Base-by-base conservation (phyloP, 768 basidiomycete genomes). In the Tulasnella sp. region DNA sequence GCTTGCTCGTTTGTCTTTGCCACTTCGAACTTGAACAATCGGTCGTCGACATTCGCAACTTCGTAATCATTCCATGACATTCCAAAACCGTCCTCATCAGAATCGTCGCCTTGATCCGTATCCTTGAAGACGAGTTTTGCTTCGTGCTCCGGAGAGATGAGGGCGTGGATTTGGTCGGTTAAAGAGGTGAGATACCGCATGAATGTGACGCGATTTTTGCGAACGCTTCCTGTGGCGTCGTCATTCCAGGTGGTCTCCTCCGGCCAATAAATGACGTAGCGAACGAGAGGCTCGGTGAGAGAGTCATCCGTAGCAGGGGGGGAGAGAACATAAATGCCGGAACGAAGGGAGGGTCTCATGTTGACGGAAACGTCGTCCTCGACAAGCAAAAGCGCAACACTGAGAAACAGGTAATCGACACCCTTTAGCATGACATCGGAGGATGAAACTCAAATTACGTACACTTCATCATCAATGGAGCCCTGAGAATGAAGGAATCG, bases 181-280 rank as follows among this genome's bases (percentile, higher is more conserved):
- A 92, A 86, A 84, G 91, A 90, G 2, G 88, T 90, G 22, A 92
- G 88, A 82, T 92, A 92, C 74, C 91, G 85, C 90, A 92, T 91
- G 82, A 92, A 92, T 0, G 91, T 90, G 3, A 89, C 86, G 8
- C 91, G 87, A 84, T 91, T 92, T 3, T 89, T 87, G 41, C 86
- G 83, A 74, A 90, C 87, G n/a, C 34, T 60, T 0, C 77, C 77
- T 12, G 28, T 44, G 3, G 90, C 88, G 22, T 86, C 85, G 83
- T 91, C 90, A 44, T 89, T 83, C 91, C 91, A 92, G 22, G 78
- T 79, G 48, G 75, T 76, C 22, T 80, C 80, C 37, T 92, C 90
- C 0, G 91, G 91, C 92, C 92, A 92, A 80, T 90, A 92, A 7
- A 92, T 82, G 20, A 90, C 87, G 76, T 89, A 91, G 11, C 89